Evolutionary conservation across 1,284 basidiomycete genomes (phyloP).

Genomic region (Fomitopsis schrenkii): DNA sequence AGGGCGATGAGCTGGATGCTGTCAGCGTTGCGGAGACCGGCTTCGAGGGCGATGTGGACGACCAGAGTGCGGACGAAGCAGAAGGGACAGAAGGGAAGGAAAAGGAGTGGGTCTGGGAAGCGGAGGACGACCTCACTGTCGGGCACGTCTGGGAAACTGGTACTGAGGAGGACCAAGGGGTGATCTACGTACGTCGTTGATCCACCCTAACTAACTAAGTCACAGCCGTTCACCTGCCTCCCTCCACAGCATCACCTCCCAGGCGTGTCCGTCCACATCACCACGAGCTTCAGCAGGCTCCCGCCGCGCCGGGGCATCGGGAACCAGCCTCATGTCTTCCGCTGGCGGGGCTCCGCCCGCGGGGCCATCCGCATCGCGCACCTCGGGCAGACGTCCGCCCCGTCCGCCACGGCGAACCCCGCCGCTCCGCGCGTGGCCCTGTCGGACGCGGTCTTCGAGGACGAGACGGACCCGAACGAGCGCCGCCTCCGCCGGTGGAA

Average conservation of each 20-base stretch:
- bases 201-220: background rate
- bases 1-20: background rate
- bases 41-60: constrained; percentile 19
- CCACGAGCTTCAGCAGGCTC: constrained; percentile 45
- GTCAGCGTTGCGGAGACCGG: background rate
- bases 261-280: constrained; percentile 55
- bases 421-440: background rate
- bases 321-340: constrained; percentile 57
- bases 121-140: constrained; percentile 60
- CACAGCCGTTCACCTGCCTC: background rate
- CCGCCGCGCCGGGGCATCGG: constrained; percentile 49
- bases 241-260: constrained; percentile 45
- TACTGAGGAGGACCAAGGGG: constrained; percentile 40
- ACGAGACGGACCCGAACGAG: constrained; percentile 14
- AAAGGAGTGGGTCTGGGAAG: constrained; percentile 52
- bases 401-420: constrained; percentile 10
- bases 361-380: constrained; percentile 22
- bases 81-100: constrained; percentile 30
- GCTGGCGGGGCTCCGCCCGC: constrained; percentile 37
- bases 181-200: constrained; percentile 52
- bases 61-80: background rate
- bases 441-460: constrained; percentile 9
- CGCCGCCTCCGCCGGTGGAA: constrained; percentile 26
- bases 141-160: constrained; percentile 53
- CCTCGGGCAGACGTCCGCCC: constrained; percentile 12